phyloP scores from a whole-genome alignment of 768 basidiomycete genomes.

The Tephrocybe sp. region DNA sequence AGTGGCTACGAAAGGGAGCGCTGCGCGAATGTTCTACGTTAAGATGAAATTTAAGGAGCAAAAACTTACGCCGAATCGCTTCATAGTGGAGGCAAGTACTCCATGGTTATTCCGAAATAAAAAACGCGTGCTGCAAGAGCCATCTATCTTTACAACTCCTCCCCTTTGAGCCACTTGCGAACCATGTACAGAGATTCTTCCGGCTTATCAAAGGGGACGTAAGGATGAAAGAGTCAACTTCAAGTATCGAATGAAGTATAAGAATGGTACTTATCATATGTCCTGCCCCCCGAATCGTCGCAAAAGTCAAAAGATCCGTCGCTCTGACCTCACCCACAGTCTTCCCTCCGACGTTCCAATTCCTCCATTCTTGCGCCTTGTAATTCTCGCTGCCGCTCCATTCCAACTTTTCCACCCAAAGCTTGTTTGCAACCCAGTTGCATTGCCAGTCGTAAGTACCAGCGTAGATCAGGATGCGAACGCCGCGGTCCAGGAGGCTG shows the following conservation, averaged over 20 bases:
- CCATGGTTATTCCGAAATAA: no score
- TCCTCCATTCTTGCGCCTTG: slow-evolving; percentile 41
- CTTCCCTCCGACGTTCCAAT: slow-evolving; percentile 53
- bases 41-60: no score
- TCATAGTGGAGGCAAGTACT: no score
- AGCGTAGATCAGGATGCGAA: slow-evolving; percentile 71
- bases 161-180: slow-evolving; percentile 55
- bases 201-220: slow-evolving; percentile 71
- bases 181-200: slow-evolving; percentile 62
- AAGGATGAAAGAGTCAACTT: slow-evolving; percentile 13
- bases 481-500: slow-evolving; percentile 66
- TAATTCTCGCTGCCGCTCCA: slow-evolving; percentile 67
- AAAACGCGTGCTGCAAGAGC: no score
- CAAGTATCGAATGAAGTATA: slow-evolving; percentile 13
- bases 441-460: slow-evolving; percentile 81
- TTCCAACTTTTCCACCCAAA: slow-evolving; percentile 71
- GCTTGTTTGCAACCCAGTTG: slow-evolving; percentile 74
- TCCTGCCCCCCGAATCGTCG: slow-evolving; percentile 41
- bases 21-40: no score
- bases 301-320: slow-evolving; percentile 33
- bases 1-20: no score
- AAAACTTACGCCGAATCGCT: no score
- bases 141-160: slow-evolving; percentile 34
- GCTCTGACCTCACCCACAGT: slow-evolving; percentile 47
- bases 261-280: slow-evolving; percentile 50